Evolutionary conservation across 306 rosid genomes (phyloP), one percentile per base, ranked within the genome.

Genomic region (Sicyos edulis): DNA sequence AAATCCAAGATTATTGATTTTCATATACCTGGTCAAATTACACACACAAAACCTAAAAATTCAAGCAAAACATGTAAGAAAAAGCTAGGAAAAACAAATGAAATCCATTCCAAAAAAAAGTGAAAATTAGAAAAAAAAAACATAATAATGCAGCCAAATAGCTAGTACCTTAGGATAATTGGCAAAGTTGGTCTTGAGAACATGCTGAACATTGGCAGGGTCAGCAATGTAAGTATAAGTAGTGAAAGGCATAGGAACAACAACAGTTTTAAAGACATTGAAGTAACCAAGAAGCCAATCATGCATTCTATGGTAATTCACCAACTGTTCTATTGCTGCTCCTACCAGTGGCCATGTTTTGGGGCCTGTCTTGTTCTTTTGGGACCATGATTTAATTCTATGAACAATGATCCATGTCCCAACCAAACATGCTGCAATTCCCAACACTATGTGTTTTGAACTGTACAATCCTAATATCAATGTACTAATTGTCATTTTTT

Each of bases 311-410:
- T 88, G 86, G 78, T 86, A 90, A 86, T 92, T 87, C 56, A 80
- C 64, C 6, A 90, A 49, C 79, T 90, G 96, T 53, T 92, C 96
- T 6, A 92, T 80, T 15, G 90, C 88, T 62, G 98, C 96, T 72
- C 98, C 98, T 3, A 92, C 82, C 7, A 90, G 45, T 0, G 98
- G 96, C 98, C 98, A 92, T 10, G 96, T 88, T 81, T 85, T 92
- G 19, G 98, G 96, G 29, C 92, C 96, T 61, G 78, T 88, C 62
- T 80, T 85, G 64, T 85, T 83, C 78, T 90, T 84, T 54, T 88
- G 96, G 64, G 59, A 82, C 91, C 91, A 92, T 73, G n/a, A n/a
- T n/a, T n/a, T n/a, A n/a, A n/a, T n/a, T n/a, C 96, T 80, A 12
- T 90, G 91, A 68, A 80, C 47, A 63, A 84, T n/a, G 3, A 87